A percentile compares a stretch with the other conserved stretches of the same genome.
Evolutionary conservation across 768 basidiomycete species (phyloP).

Genomic region (Podaxis pistillaris): DNA sequence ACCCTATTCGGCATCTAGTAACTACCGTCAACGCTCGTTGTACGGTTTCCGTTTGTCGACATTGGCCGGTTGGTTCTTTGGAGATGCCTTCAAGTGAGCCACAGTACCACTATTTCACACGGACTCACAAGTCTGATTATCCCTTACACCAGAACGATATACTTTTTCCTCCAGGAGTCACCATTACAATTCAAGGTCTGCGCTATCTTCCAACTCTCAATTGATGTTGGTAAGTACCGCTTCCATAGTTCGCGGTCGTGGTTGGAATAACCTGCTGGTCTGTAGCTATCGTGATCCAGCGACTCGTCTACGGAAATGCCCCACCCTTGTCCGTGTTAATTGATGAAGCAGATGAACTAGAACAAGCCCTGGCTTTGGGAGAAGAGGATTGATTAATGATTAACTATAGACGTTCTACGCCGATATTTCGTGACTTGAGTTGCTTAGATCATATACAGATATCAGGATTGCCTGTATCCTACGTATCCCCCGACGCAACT

Average conservation of each 20-base stretch:
- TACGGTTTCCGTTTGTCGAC: constrained; percentile 87
- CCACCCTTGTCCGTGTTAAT: constrained; percentile 52
- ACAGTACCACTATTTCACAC: neutral
- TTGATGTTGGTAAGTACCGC: constrained; percentile 63
- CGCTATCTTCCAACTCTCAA: constrained; percentile 77
- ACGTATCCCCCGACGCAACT: too few relatives aligned
- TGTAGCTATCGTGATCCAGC: constrained; percentile 70
- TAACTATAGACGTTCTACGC: neutral
- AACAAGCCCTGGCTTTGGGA: constrained; percentile 68
- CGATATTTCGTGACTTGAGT: neutral
- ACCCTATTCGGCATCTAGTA: constrained; percentile 41
- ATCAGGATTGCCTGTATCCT: neutral
- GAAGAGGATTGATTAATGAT: constrained; percentile 36
- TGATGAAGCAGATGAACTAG: constrained; percentile 68
- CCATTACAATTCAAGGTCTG: constrained; percentile 83
- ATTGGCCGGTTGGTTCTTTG: constrained; percentile 78
- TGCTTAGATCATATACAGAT: neutral
- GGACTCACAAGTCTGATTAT: constrained; percentile 1
- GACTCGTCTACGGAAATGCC: constrained; percentile 69
- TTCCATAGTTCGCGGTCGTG: neutral
- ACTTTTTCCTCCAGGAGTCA: constrained; percentile 73
- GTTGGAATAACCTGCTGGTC: neutral
- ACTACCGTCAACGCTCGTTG: constrained; percentile 73
- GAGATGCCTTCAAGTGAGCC: constrained; percentile 80
- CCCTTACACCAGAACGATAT: constrained; percentile 55